Base-by-base conservation (phyloP, 2,329 filamentous ascomycete genomes). In the Didymella lethalis region DNA sequence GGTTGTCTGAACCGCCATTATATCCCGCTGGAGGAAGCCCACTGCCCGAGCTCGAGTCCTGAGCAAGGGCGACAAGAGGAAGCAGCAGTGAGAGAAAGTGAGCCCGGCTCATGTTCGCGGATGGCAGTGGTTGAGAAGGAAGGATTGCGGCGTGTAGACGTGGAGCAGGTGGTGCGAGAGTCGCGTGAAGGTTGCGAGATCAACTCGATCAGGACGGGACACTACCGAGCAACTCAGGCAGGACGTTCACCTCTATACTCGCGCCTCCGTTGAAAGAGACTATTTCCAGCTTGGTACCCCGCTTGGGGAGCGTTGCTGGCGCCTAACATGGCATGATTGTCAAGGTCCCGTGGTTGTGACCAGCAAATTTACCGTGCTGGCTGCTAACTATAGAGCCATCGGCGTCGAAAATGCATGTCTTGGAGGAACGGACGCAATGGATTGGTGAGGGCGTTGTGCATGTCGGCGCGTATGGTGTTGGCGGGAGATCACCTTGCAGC, bases 1-100 rank as follows among this genome's bases (percentile, higher is more conserved):
- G 73, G 54, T 75, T 76, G 61, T 77, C 75, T 10, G 67, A 72
- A 8, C 75, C 75, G 58, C 75, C 75, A 61, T 77, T 77, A 66
- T 76, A 76, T 38, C 69, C 69, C 10, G 70, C 54, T 40, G 68
- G 69, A 29, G 72, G 68, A 8, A 66, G 63, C n/a, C 63, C 59
- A 26, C 66, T 64, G 10, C 54, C 44, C 0, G 65, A 62, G 8
- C 60, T 59, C 18, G 69, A 59, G 48, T 68, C 63, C 43, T 75
- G 72, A 16, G 72, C 72, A 53, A 74, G 60, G 48, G 62, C 65
- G 49, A 73, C 59, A 28, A 76, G 62, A 52, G 72, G 65, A 10
- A 75, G 52, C 20, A 75, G 65, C 18, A 63, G 61, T 41, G 60
- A 66, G 60, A 72, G 57, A 54, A 72, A 34, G 32, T 69, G 58